Conservation (phyloP, 805 yeast species). For the Saccharomycopsis oosterbeekiorum region DNA sequence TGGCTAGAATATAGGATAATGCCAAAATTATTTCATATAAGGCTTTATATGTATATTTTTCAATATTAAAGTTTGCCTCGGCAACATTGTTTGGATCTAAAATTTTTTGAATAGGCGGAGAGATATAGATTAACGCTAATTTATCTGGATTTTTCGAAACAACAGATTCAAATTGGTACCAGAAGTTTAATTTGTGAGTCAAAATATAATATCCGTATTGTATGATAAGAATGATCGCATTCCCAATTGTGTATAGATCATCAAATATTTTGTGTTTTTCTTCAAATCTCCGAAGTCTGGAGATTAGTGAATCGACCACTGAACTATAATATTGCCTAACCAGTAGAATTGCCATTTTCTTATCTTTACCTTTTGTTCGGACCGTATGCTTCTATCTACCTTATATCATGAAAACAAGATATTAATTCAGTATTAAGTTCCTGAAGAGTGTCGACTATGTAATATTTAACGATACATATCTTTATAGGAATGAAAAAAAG, state of each 20-base stretch:
- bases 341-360: not conserved
- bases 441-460: no score
- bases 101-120: not conserved
- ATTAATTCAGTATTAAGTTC: no score
- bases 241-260: constrained; percentile 43
- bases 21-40: constrained; percentile 56
- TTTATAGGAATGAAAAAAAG: no score
- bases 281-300: constrained; percentile 19
- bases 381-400: not conserved
- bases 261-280: constrained; percentile 32
- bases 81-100: constrained; percentile 34
- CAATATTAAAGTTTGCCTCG: constrained; percentile 39
- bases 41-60: constrained; percentile 58
- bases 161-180: constrained; percentile 60
- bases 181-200: constrained; percentile 38
- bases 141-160: constrained; percentile 40
- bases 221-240: constrained; percentile 31
- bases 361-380: not conserved
- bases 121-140: constrained; percentile 47
- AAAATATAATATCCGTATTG: constrained; percentile 29
- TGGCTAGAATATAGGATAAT: constrained; percentile 52
- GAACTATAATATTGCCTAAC: not conserved
- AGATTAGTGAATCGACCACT: not conserved
- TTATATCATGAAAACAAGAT: no score
- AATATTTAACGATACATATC: no score